phyloP scores from a whole-genome alignment of 2,329 filamentous ascomycete genomes.

The Neopestalotiopsis rosae region DNA sequence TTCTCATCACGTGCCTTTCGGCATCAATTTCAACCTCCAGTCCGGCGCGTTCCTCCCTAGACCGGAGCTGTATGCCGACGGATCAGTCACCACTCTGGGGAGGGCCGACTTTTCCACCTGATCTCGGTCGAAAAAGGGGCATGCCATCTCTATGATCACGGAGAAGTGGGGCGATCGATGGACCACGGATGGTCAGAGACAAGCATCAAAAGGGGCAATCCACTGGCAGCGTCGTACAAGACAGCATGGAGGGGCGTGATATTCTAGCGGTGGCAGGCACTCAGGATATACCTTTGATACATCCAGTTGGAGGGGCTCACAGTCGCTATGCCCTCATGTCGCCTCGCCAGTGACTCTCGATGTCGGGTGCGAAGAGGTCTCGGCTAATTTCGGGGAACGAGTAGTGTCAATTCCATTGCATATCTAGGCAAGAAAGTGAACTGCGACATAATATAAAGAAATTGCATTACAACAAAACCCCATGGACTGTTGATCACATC shows the following conservation, averaged over 20 bases:
- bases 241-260: neutral
- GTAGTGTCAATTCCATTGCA: neutral
- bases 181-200: neutral
- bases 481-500: neutral
- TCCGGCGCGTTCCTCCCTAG: neutral
- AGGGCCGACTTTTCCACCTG: neutral
- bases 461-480: neutral
- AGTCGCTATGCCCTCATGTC: neutral
- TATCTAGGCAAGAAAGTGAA: neutral
- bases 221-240: slow-evolving; percentile 1
- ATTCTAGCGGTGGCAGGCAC: neutral
- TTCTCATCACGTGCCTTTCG: slow-evolving; percentile 5
- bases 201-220: neutral
- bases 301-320: neutral
- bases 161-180: neutral
- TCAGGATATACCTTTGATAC: slow-evolving; percentile 1
- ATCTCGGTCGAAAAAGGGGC: neutral
- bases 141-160: neutral
- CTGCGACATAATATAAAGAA: neutral
- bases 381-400: neutral
- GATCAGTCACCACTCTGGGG: neutral
- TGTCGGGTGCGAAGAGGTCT: neutral
- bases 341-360: neutral
- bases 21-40: slow-evolving; percentile 4
- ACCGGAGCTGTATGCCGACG: neutral